Base-by-base conservation (phyloP, 495 filamentous ascomycete species). In the Neurospora cerealis region DNA sequence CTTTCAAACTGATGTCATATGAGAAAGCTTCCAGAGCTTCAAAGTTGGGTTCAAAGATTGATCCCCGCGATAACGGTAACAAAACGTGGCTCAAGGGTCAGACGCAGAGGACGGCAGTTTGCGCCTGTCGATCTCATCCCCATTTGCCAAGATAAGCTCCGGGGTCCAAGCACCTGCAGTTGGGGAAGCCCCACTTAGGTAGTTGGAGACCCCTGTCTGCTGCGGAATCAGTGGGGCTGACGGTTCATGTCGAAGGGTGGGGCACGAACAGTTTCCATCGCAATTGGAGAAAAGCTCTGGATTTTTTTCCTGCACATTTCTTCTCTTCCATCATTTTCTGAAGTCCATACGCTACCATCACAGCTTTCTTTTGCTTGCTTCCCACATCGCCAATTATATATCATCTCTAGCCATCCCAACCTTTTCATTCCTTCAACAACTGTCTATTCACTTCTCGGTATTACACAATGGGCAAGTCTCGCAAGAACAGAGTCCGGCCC, bases 391-490 rank as follows among this genome's bases (percentile, higher is more conserved):
- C 54, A 17, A 15, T 54, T 24, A 5, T 24, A 54, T 13, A 54
- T 54, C 21, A 13, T 24, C 21, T 6, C 24, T 13, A 54, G 6
- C n/a, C 21, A 24, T 24, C 21, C 4, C 46, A 1, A 24, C 10
- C 21, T 24, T 54, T 24, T 24, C 42, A 54, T 13, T 24, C n/a
- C 10, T 24, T 11, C 46, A 24, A 24, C 34, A 32, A 42, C 17
- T 15, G 34, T 36, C 9, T 24, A 11, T 24, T 19, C n/a, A 21
- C 34, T 10, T 8, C 24, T 32, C 66, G 48, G 5, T 28, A 60
- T 60, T 28, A 66, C 54, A 72, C 15, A 44, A 86, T 86, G 85
- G 84, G 75, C 28, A 87, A 87, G 75, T 80, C 82, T 15, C 80
- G 83, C 21, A 80, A 80, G 0, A 84, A 79, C 73, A 81, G 82